Percentiles rank a stretch among this genome's conserved stretches.
Conservation (phyloP, 306 rosid genomes). For the Prinsepia uniflora region DNA sequence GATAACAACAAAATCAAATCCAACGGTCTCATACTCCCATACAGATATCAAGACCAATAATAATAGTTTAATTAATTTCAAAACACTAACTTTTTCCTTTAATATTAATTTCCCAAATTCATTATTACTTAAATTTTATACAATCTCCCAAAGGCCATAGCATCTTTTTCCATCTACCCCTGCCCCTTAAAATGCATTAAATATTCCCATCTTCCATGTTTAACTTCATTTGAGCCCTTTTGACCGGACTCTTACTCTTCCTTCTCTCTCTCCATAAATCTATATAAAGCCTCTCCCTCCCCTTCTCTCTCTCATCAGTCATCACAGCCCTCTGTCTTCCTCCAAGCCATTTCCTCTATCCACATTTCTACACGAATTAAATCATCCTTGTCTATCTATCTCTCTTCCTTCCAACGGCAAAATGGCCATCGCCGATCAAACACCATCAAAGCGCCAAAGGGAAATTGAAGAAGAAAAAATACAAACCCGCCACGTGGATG, state of each 20-base stretch:
- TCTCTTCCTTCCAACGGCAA: neutral
- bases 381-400: neutral
- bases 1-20: slow-evolving; percentile 23
- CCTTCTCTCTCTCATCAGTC: slow-evolving; percentile 40
- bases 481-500: neutral
- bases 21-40: slow-evolving; percentile 15
- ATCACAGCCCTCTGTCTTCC: neutral
- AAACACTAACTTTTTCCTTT: neutral
- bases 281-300: slow-evolving; percentile 37
- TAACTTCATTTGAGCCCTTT: slow-evolving; percentile 19
- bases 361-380: too few species aligned
- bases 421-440: slow-evolving; percentile 38
- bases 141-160: neutral
- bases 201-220: slow-evolving; percentile 22
- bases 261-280: slow-evolving; percentile 22
- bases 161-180: slow-evolving; percentile 22
- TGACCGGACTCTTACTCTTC: slow-evolving; percentile 36
- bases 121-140: slow-evolving; percentile 12
- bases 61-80: too few species aligned
- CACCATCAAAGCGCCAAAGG: slow-evolving; percentile 26
- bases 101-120: neutral
- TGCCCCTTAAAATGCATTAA: slow-evolving; percentile 18
- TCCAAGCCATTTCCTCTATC: neutral
- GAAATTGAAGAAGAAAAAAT: neutral
- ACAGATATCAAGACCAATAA: too few species aligned